These are phyloP conservation scores for Glycine latifolia DNA, from an alignment of 306 rosid genomes.

Conservation along the genomic window DNA sequence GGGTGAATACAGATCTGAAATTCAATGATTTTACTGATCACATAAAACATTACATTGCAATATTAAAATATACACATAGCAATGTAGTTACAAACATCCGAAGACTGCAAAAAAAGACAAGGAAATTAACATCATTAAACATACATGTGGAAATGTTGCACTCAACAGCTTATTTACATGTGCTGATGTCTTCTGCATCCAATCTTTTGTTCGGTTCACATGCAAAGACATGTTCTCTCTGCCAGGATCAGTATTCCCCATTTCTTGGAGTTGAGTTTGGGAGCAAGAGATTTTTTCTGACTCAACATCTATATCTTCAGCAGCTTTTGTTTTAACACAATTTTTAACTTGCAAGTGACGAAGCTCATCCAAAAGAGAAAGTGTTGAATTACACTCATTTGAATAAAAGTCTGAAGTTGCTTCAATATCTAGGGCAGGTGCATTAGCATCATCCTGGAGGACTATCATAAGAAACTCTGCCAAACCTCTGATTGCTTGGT, in stretches of 20 bases:
- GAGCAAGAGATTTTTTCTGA: conserved; percentile 45
- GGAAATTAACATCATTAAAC: conserved; percentile 47
- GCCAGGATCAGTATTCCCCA: conserved; percentile 48
- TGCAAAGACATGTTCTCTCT: conserved; percentile 64
- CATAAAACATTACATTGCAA: conserved; percentile 21
- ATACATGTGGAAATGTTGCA: conserved; percentile 84
- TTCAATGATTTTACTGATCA: conserved; percentile 49
- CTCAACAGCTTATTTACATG: conserved; percentile 74
- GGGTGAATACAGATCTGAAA: conserved; percentile 89
- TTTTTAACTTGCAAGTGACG: conserved; percentile 71
- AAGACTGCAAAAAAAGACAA: conserved; percentile 10
- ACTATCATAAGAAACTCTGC: conserved; percentile 92
- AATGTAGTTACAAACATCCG: conserved; percentile 30
- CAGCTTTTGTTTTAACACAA: conserved; percentile 51
- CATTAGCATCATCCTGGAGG: conserved; percentile 76
- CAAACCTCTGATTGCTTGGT: conserved; percentile 84
- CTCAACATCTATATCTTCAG: conserved; percentile 55
- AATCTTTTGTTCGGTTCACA: conserved; percentile 79
- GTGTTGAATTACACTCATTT: conserved; percentile 51
- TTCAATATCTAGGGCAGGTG: conserved; percentile 53
- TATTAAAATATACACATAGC: conserved; percentile 7
- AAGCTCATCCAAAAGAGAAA: conserved; percentile 76
- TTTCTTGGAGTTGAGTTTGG: conserved; percentile 54
- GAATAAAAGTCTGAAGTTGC: conserved; percentile 48
- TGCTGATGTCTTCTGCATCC: conserved; percentile 75